Conservation (phyloP, 345 rosid species). For the Arabis alpina region DNA sequence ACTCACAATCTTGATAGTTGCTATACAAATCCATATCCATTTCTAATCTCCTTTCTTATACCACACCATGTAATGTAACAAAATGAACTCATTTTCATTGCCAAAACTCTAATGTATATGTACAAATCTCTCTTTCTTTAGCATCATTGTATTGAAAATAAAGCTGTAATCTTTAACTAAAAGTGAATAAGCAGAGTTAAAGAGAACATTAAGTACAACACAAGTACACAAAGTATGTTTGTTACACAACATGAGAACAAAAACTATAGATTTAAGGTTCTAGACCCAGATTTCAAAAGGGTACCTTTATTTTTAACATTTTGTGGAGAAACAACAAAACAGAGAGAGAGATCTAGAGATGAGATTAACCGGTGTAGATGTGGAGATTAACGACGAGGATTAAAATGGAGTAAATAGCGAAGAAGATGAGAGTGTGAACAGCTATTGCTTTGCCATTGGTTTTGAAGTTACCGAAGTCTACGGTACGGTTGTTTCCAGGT, state of each 20-base stretch:
- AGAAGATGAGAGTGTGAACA: slow-evolving; percentile 85
- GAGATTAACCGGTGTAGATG: slow-evolving; percentile 67
- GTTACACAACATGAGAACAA: slow-evolving; percentile 28
- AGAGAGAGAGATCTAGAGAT: background rate
- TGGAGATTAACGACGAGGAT: slow-evolving; percentile 76
- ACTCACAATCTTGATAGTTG: slow-evolving; percentile 75
- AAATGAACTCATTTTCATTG: background rate
- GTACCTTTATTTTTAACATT: slow-evolving; percentile 15
- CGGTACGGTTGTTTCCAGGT: slow-evolving; percentile 65
- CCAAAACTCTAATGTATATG: slow-evolving; percentile 15
- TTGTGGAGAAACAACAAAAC: background rate
- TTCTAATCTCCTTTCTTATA: slow-evolving; percentile 13
- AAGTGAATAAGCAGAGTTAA: background rate
- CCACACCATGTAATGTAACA: slow-evolving; percentile 15
- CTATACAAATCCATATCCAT: slow-evolving; percentile 55
- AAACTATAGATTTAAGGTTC: slow-evolving; percentile 15
- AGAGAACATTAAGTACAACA: slow-evolving; percentile 5
- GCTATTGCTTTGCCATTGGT: slow-evolving; percentile 90
- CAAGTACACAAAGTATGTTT: background rate
- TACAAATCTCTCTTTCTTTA: slow-evolving; percentile 20
- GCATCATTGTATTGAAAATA: background rate
- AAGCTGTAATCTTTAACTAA: background rate
- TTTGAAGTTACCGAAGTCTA: slow-evolving; percentile 81
- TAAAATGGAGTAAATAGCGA: slow-evolving; percentile 68
- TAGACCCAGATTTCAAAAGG: slow-evolving; percentile 14